phyloP scores from a whole-genome alignment of 306 rosid genomes.

The Delonix regia region DNA sequence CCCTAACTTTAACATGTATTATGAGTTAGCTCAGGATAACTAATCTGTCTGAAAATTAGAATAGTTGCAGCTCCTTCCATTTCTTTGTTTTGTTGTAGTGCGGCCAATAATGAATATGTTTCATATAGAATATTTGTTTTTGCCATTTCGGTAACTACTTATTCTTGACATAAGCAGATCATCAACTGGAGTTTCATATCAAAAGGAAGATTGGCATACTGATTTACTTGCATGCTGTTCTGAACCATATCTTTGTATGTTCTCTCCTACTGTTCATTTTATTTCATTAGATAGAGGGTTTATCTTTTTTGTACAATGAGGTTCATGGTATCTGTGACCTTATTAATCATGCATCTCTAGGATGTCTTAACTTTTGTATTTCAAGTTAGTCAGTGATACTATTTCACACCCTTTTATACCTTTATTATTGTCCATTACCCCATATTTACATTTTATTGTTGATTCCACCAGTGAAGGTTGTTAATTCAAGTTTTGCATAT shows the following conservation, averaged over 20 bases:
- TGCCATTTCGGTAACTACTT: not conserved
- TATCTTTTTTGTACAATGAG: slow-evolving; percentile 19
- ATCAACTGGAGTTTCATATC: slow-evolving; percentile 66
- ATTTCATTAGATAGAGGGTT: slow-evolving; percentile 12
- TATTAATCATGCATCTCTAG: not conserved
- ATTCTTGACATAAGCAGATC: slow-evolving; percentile 51
- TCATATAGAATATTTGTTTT: not conserved
- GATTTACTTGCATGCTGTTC: slow-evolving; percentile 96
- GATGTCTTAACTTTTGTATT: slow-evolving; percentile 29
- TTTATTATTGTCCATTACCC: not conserved
- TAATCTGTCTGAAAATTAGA: not conserved
- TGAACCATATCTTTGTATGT: slow-evolving; percentile 88
- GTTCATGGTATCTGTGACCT: slow-evolving; percentile 14
- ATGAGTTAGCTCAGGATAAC: slow-evolving; percentile 1
- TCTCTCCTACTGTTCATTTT: slow-evolving; percentile 26
- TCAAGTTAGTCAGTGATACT: not conserved
- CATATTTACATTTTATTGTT: not conserved
- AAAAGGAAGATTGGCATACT: slow-evolving; percentile 80
- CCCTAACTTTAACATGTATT: slow-evolving; percentile 4
- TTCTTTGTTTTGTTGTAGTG: slow-evolving; percentile 14
- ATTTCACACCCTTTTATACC: not conserved
- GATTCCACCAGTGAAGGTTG: not conserved
- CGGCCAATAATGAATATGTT: not conserved
- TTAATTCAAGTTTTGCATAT: not conserved
- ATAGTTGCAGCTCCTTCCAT: slow-evolving; percentile 14